Evolutionary conservation across 148 eudicot species (phyloP).

Genomic region (Spergularia marina): DNA sequence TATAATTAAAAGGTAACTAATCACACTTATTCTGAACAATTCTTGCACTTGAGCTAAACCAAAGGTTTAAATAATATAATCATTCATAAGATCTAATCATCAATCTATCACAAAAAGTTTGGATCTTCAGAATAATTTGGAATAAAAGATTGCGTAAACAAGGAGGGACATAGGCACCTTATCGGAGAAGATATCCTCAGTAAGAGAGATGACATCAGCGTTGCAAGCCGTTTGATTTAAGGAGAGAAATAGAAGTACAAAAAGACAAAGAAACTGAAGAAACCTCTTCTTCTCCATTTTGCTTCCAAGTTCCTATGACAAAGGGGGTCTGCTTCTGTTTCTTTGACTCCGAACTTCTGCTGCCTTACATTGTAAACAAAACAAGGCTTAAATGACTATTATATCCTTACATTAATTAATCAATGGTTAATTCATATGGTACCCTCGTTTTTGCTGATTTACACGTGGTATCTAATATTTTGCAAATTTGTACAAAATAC

Average conservation of each 20-base stretch:
- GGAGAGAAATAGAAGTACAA: constrained; percentile 14
- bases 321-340: neutral
- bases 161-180: constrained; percentile 37
- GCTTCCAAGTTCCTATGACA: no score
- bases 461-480: no score
- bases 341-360: neutral
- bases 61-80: no score
- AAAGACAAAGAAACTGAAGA: constrained; percentile 18
- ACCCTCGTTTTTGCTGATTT: no score
- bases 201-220: constrained; percentile 63
- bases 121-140: neutral
- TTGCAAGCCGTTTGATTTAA: constrained; percentile 17
- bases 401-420: no score
- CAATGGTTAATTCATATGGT: no score
- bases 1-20: neutral
- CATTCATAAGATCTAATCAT: neutral
- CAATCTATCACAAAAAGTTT: neutral
- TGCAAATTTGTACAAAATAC: no score
- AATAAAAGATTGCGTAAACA: neutral
- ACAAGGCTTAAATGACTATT: no score
- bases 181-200: constrained; percentile 53
- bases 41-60: neutral
- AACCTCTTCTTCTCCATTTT: constrained; percentile 17
- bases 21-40: neutral
- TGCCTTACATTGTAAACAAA: no score